phyloP scores from a whole-genome alignment of 805 yeast species.

The Candida arabinofermentans region DNA sequence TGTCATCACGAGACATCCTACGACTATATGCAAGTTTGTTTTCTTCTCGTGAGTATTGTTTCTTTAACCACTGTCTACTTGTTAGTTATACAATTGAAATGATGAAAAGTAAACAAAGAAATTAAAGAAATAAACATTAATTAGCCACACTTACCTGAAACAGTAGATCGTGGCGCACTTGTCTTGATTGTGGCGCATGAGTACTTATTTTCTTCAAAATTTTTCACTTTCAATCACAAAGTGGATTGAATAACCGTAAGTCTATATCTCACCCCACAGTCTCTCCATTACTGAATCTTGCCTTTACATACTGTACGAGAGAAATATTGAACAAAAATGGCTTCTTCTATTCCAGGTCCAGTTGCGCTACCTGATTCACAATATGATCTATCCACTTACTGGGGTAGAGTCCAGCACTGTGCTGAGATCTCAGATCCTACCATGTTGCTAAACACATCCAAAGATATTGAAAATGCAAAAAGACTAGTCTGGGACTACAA shows the following conservation, averaged over 20 bases:
- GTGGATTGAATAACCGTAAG: too few relatives aligned
- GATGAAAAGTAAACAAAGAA: conserved; percentile 1
- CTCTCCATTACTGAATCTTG: background rate
- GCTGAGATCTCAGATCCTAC: conserved; percentile 90
- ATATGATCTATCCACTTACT: conserved; percentile 76
- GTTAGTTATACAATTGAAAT: too few relatives aligned
- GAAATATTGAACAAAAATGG: conserved; percentile 45
- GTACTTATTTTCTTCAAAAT: background rate
- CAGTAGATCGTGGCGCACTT: too few relatives aligned
- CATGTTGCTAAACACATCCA: conserved; percentile 70
- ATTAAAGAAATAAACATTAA: background rate
- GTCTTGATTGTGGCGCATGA: background rate
- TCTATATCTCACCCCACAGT: background rate
- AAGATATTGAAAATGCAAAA: conserved; percentile 63
- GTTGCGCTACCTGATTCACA: conserved; percentile 74
- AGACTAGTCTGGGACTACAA: conserved; percentile 65
- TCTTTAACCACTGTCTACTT: too few relatives aligned
- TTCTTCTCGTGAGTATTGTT: too few relatives aligned
- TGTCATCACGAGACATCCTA: too few relatives aligned
- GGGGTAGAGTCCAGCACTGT: conserved; percentile 94
- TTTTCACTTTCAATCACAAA: too few relatives aligned
- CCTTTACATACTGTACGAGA: background rate
- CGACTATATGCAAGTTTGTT: too few relatives aligned
- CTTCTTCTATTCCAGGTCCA: conserved; percentile 83
- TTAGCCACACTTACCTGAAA: background rate